Conservation (phyloP, 306 rosid species). For the Fragaria vesca region DNA sequence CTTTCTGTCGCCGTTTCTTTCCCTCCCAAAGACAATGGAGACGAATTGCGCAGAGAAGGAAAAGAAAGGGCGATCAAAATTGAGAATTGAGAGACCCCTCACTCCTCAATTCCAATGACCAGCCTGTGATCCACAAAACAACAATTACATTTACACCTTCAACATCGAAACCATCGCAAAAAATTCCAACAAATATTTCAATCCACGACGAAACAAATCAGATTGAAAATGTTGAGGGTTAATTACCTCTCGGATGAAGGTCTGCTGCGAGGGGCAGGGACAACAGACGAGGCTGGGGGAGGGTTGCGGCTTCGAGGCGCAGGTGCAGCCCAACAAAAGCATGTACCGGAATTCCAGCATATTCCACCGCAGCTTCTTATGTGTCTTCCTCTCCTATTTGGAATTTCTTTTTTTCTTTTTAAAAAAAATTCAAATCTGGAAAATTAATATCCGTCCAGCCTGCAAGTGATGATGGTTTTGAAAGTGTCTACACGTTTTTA, state of each 20-base stretch:
- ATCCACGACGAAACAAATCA: neutral
- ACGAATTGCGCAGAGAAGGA: slow-evolving; percentile 46
- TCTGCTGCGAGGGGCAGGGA: slow-evolving; percentile 25
- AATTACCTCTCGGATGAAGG: slow-evolving; percentile 10
- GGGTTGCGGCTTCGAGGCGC: neutral
- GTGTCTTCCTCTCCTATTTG: neutral
- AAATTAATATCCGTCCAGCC: too few species aligned
- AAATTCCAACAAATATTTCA: neutral
- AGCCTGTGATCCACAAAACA: slow-evolving; percentile 29
- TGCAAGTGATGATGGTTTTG: too few species aligned
- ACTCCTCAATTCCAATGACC: slow-evolving; percentile 32
- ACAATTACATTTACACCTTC: slow-evolving; percentile 12
- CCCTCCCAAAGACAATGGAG: slow-evolving; percentile 45
- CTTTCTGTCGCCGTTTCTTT: slow-evolving; percentile 25
- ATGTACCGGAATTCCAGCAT: slow-evolving; percentile 33
- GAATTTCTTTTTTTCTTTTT: neutral
- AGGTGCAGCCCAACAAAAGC: neutral
- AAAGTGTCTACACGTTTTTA: too few species aligned
- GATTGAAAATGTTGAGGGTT: neutral
- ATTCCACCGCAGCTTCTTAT: slow-evolving; percentile 19
- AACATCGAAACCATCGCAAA: slow-evolving; percentile 10
- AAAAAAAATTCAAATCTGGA: neutral
- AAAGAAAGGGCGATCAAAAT: slow-evolving; percentile 43
- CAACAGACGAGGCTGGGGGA: slow-evolving; percentile 23
- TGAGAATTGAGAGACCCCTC: slow-evolving; percentile 23